Evolutionary conservation across 169 alveolate genomes (phyloP).

Genomic region (Cryptosporidium baileyi): DNA sequence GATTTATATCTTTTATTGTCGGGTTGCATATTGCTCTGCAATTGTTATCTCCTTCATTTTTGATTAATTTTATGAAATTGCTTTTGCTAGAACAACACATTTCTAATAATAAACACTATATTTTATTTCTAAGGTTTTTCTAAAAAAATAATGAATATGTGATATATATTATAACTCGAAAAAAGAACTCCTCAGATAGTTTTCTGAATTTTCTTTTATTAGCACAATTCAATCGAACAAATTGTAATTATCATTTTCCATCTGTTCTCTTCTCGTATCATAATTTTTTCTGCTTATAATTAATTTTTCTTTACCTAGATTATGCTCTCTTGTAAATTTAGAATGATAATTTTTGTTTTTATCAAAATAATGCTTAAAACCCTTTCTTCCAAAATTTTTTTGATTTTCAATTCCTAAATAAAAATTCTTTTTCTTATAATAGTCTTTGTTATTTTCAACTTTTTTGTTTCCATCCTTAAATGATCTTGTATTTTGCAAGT

Average conservation of each 20-base stretch:
- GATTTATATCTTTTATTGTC: conserved; percentile 15
- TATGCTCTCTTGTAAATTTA: background rate
- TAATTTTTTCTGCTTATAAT: conserved; percentile 22
- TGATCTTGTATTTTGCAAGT: background rate
- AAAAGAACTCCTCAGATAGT: too few relatives aligned
- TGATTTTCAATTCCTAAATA: background rate
- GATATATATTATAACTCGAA: too few relatives aligned
- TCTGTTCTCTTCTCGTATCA: conserved; percentile 53
- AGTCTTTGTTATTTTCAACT: background rate
- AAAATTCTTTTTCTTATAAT: background rate
- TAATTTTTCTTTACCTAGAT: background rate
- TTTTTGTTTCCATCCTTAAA: background rate
- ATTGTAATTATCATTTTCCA: conserved; percentile 27
- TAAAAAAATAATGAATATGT: background rate
- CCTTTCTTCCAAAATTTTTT: too few relatives aligned
- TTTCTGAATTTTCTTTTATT: too few relatives aligned
- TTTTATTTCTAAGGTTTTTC: background rate
- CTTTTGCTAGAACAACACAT: conserved; percentile 49
- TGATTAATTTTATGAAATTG: background rate
- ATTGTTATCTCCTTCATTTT: background rate
- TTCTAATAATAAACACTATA: background rate
- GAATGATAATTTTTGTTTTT: background rate
- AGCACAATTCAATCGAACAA: too few relatives aligned
- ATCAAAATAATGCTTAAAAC: too few relatives aligned
- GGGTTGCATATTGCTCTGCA: background rate